Conservation (phyloP, 2,329 filamentous ascomycete species). For the Fonsecaea pedrosoi region DNA sequence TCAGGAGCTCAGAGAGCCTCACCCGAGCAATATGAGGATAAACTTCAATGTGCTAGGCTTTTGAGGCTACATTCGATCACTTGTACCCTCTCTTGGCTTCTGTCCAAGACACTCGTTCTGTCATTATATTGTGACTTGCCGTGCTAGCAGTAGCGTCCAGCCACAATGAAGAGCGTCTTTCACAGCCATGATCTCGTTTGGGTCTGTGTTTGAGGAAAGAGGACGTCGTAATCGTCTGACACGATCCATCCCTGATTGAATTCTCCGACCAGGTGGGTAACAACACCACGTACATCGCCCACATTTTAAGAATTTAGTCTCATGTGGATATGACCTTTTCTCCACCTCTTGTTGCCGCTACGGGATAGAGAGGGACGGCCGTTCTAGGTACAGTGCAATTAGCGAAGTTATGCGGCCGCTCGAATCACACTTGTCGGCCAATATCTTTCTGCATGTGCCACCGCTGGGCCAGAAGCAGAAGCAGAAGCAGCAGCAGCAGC, state of each 20-base stretch:
- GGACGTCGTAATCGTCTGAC: background rate
- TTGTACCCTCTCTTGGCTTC: background rate
- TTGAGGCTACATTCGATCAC: background rate
- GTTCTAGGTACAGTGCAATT: too few relatives aligned
- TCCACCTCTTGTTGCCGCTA: too few relatives aligned
- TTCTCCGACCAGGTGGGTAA: background rate
- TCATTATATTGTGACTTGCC: background rate
- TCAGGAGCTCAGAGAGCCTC: background rate
- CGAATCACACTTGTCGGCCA: slow-evolving; percentile 17
- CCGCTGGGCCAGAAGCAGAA: background rate
- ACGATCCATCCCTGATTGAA: background rate
- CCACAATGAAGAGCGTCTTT: background rate
- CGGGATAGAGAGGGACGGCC: too few relatives aligned
- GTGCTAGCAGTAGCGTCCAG: background rate
- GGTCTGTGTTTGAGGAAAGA: background rate
- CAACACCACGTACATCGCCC: background rate
- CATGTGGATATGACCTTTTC: too few relatives aligned
- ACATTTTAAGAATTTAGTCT: background rate
- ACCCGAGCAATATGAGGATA: background rate
- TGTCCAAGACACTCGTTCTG: background rate
- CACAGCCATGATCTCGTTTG: background rate
- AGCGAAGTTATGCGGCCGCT: background rate
- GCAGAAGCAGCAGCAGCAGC: too few relatives aligned
- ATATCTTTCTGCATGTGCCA: slow-evolving; percentile 33
- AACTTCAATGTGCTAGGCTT: background rate